Base-by-base conservation (phyloP, 345 rosid species). In the Lagerstroemia speciosa region DNA sequence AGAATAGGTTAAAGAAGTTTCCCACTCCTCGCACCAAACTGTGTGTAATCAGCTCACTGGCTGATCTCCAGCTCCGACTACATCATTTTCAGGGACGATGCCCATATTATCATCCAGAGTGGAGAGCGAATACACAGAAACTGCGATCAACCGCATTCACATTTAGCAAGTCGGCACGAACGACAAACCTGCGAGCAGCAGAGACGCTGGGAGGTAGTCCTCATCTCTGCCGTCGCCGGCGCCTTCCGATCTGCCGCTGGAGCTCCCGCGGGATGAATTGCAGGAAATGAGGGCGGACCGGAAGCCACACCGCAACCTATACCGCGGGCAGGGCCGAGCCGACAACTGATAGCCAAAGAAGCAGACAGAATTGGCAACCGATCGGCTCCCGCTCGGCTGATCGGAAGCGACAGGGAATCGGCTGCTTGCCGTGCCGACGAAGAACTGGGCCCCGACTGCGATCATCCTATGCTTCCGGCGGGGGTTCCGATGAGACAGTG, bases 161-260 rank as follows among this genome's bases (percentile, higher is more conserved):
- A 58, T 58, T 27, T 9, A 55, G 12, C 46, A 8, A 50, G 33
- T 27, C 37, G 45, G 33, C 17, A 40, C 20, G 36, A 26, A 2
- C n/a, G 17, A 70, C 7, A 48, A 62, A 88, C 98, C 98, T 84
- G 93, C 75, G 31, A 85, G 68, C 76, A 89, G 97, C 78, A 93
- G 84, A 62, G 94, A 83, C 41, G 98, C 97, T 58, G 81, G 82
- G 57, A 91, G 89, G 67, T 76, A 90, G 70, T 82, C 85, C 71
- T 68, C 75, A 66, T 81, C 80, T 64, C 61, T 69, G 70, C 77
- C 79, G 57, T 72, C 78, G 17, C 31, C 41, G 40, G 64, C 80
- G 40, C 71, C 32, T 32, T 76, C 74, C 72, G 84, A 83, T 77
- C 84, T 79, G 67, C 80, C 76, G 34, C 72, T 78, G 68, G 76